These are phyloP conservation scores for Coemansia sp. DNA, from an alignment of 192 early-diverging fungal species.

Conservation along the genomic window DNA sequence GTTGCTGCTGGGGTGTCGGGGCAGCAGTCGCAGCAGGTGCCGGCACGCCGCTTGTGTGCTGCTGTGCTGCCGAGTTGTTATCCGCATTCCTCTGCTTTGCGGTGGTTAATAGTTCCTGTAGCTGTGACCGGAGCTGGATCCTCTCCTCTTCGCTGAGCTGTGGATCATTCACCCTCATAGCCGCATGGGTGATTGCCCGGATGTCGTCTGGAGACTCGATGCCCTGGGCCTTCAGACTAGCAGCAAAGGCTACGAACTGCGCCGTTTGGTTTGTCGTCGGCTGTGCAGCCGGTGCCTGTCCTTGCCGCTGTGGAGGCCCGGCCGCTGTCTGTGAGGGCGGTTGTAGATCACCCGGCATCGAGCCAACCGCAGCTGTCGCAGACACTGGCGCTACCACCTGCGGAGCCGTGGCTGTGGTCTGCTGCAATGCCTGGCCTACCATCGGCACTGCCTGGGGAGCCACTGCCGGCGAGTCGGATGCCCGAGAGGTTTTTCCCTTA, in stretches of 20 bases:
- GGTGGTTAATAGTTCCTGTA: not conserved
- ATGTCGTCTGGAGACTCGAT: conserved; percentile 7
- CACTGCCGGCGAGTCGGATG: conserved; percentile 37
- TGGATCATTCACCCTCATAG: conserved; percentile 11
- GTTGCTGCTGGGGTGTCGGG: conserved; percentile 6
- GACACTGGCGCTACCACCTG: not conserved
- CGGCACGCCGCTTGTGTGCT: not conserved
- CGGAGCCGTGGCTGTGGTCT: not conserved
- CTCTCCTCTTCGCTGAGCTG: conserved; percentile 9
- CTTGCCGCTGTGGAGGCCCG: not conserved
- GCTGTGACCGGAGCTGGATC: not conserved
- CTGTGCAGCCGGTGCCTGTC: not conserved
- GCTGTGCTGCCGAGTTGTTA: not conserved
- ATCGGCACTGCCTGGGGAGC: not conserved
- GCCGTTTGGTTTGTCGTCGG: not conserved
- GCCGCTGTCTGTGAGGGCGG: not conserved
- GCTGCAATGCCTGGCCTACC: not conserved
- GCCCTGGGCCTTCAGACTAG: conserved; percentile 11
- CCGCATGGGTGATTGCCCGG: too few species aligned
- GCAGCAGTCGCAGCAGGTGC: conserved; percentile 2
- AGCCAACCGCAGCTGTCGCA: not conserved
- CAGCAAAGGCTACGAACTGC: not conserved
- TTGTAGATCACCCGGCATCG: not conserved
- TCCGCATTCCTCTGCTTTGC: conserved; percentile 3
- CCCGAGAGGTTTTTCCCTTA: conserved; percentile 12